Evolutionary conservation across 108 stramenopile species (phyloP), one percentile per base, ranked within the genome.

Genomic region (Nitzschia putrida): DNA sequence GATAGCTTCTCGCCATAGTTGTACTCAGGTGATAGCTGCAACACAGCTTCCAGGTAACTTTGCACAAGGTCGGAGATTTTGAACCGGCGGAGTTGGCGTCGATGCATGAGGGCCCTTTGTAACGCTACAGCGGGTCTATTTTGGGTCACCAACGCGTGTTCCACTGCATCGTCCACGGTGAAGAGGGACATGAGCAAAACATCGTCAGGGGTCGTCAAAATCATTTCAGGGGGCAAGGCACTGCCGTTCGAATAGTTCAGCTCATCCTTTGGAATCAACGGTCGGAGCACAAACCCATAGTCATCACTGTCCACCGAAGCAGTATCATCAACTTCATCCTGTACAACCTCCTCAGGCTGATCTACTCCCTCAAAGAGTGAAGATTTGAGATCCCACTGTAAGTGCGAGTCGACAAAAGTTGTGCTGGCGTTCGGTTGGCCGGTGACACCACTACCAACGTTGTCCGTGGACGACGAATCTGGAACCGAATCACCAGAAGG

Each of bases 121-220:
- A 94, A 63, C 44, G 90, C 92, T 25, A 87, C 53, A 29, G 80
- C 90, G 8, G 66, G 69, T 66, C 81, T 88, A 16, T 74, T 64
- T 11, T 66, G 59, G 38, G 69, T 50, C 2, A 63, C 61, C 13
- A 87, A 74, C 9, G 92, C 85, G 58, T 85, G 79, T 8, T 77
- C 79, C 10, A 94, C 61, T 0, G 82, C 85, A 80, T 94, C 92
- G 60, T 94, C 92, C 8, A 86, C 79, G 47, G 87, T 88, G 52
- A 84, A 73, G 12, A 83, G 73, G 21, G 79, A 74, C 10, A 77
- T 77, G 25, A 78, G 61, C 39, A 89, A 72, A 12, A 72, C 53
- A 71, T 88, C 89, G 38, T 77, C 63, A 13, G 57, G 57, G 24
- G 77, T 79, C 10, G 74, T 34, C 13, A 94, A 50, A 18, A 84